A percentile compares a stretch with the other conserved stretches of the same genome.
Conservation (phyloP, 2,329 filamentous ascomycete species). For the Endocalyx cinctus region DNA sequence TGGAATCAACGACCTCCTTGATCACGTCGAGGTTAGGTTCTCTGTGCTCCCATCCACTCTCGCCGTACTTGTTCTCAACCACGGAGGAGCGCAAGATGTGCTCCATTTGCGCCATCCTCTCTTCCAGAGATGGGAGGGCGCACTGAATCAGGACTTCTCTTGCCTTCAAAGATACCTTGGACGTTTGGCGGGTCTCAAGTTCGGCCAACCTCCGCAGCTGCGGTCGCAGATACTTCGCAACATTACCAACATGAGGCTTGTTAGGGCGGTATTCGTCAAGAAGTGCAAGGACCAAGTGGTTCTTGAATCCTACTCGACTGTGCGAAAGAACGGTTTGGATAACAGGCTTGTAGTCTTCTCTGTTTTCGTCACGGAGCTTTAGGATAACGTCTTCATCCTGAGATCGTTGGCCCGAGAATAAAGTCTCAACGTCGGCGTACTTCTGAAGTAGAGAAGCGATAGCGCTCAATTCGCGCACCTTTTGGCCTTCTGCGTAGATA, state of each 20-base stretch:
- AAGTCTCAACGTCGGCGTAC: conserved; percentile 78
- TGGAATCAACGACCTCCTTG: conserved; percentile 97
- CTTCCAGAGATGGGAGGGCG: conserved; percentile 90
- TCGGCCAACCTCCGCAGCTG: conserved; percentile 84
- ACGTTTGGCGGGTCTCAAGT: conserved; percentile 76
- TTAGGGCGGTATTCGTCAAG: conserved; percentile 94
- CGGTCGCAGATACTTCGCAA: conserved; percentile 81
- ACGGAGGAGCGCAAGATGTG: conserved; percentile 95
- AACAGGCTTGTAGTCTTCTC: conserved; percentile 81
- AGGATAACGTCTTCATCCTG: conserved; percentile 94
- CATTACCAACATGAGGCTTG: conserved; percentile 82
- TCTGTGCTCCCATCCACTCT: conserved; percentile 94
- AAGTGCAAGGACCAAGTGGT: conserved; percentile 85
- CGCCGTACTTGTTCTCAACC: conserved; percentile 93
- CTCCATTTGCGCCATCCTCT: conserved; percentile 95
- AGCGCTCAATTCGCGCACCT: conserved; percentile 81
- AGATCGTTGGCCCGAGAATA: conserved; percentile 79
- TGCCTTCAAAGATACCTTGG: conserved; percentile 96
- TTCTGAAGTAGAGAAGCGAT: conserved; percentile 74
- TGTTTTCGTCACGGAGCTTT: conserved; percentile 91
- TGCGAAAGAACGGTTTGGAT: conserved; percentile 90
- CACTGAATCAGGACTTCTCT: conserved; percentile 97
- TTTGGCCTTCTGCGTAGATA: conserved; percentile 80
- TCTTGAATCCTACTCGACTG: conserved; percentile 88
- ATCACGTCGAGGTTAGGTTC: conserved; percentile 86